Conservation (phyloP, 2,329 filamentous ascomycete species). For the Drechmeria coniospora region DNA sequence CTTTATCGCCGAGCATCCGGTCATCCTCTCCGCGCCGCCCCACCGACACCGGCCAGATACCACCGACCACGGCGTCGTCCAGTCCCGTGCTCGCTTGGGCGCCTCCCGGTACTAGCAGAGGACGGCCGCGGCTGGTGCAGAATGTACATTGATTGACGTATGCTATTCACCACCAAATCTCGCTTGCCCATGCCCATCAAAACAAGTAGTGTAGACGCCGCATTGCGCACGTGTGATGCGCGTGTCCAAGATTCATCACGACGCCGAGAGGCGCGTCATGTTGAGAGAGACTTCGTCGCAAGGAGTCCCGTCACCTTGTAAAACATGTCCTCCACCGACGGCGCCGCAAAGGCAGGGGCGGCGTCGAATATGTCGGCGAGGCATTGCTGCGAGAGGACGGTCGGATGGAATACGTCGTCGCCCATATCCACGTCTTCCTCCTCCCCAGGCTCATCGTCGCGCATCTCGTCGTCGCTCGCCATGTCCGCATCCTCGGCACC, state of each 20-base stretch:
- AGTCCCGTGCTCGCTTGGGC: not conserved
- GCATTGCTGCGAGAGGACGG: slow-evolving; percentile 52
- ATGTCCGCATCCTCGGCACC: slow-evolving; percentile 27
- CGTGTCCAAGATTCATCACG: slow-evolving; percentile 1
- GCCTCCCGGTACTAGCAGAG: too few species aligned
- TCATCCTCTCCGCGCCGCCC: not conserved
- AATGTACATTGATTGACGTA: too few species aligned
- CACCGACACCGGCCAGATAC: too few species aligned
- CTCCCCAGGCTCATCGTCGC: slow-evolving; percentile 20
- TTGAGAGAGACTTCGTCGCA: slow-evolving; percentile 34
- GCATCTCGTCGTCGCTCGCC: slow-evolving; percentile 25
- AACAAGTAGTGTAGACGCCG: too few species aligned
- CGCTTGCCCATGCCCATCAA: too few species aligned
- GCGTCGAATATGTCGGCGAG: slow-evolving; percentile 56
- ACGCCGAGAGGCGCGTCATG: too few species aligned
- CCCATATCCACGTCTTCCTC: slow-evolving; percentile 27
- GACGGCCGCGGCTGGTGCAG: too few species aligned
- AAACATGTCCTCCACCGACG: slow-evolving; percentile 61
- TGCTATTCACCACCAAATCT: too few species aligned
- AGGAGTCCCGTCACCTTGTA: slow-evolving; percentile 50
- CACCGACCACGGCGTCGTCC: too few species aligned
- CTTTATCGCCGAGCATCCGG: not conserved
- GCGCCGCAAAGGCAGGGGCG: slow-evolving; percentile 52
- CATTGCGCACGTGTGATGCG: too few species aligned
- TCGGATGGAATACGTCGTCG: slow-evolving; percentile 33